A percentile compares a stretch with the other conserved stretches of the same genome.
phyloP scores from a whole-genome alignment of 2,329 filamentous ascomycete genomes.

The Bretziella fagacearum region DNA sequence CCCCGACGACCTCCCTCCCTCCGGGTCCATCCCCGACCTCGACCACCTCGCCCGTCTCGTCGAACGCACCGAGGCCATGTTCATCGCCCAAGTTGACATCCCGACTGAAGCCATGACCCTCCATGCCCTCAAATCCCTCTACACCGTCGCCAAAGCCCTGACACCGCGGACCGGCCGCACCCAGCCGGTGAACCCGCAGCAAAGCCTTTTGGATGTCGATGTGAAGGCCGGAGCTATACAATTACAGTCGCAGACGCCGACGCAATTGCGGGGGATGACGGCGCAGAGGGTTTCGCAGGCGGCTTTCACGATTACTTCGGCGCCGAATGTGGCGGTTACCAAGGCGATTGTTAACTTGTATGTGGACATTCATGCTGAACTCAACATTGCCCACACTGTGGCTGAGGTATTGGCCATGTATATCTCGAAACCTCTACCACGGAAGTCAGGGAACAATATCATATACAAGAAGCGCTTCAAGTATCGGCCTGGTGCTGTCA shows the following conservation, averaged over 20 bases:
- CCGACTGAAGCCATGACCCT: constrained; percentile 28
- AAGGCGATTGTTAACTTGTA: constrained; percentile 56
- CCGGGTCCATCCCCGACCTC: not conserved
- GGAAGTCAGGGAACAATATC: constrained; percentile 16
- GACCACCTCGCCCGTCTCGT: constrained; percentile 20
- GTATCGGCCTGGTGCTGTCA: constrained; percentile 50
- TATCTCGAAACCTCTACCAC: constrained; percentile 61
- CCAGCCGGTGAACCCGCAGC: constrained; percentile 19
- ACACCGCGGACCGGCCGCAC: constrained; percentile 20
- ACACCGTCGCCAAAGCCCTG: constrained; percentile 28
- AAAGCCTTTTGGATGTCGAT: constrained; percentile 21
- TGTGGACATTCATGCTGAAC: constrained; percentile 54
- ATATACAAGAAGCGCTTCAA: constrained; percentile 36
- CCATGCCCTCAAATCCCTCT: constrained; percentile 29
- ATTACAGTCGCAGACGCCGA: constrained; percentile 2
- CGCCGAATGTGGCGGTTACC: constrained; percentile 67
- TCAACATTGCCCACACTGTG: constrained; percentile 58
- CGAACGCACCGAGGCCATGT: constrained; percentile 27
- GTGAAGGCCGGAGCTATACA: not conserved
- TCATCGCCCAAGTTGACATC: constrained; percentile 29
- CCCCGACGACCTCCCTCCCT: not conserved
- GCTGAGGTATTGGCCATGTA: constrained; percentile 69
- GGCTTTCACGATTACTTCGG: constrained; percentile 53
- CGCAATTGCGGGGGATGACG: constrained; percentile 25
- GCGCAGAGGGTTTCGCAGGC: constrained; percentile 37